Base-by-base conservation (phyloP, 1,284 basidiomycete genomes). In the Ceratobasidium papillatum region DNA sequence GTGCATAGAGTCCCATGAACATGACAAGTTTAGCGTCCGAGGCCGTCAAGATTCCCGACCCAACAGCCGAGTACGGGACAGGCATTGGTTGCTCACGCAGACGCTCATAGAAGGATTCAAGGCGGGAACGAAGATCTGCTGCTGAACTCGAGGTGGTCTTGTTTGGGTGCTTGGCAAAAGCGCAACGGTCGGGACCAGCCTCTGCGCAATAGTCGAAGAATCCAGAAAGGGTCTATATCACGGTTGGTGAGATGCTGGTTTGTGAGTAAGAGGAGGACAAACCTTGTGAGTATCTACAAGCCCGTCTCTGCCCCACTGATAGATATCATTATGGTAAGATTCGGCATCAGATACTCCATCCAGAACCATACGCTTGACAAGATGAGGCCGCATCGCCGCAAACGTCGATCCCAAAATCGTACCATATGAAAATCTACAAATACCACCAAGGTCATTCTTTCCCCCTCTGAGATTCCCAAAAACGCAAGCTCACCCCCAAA, bases 351-450 rank as follows among this genome's bases (percentile, higher is more conserved):
- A 75, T 2, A 80, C 79, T 2, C 71, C 73, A 17, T 79, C 79
- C 0, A 79, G 77, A 58, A 77, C 78, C 79, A 80, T 79, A 17
- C 78, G 78, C 11, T 75, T 66, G 19, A 75, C 65, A n/a, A 75
- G 30, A 22, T 69, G 38, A 7, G 74, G 74, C 2, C 49, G 36
- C 51, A 75, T 68, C 0, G 64, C 74, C n/a, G 77, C 74, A 61
- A 80, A 80, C 0, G 77, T 79, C 9, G 79, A 75, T n/a, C 79
- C 79, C 7, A 80, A 61, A n/a, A 78, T 78, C 1, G 78, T 80
- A 1, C 78, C 79, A 49, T 80, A 77, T 22, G 76, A 78, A 66
- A 69, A 75, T 1, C 74, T 75, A 47, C 3, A n/a, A 2, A 25
- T 9, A 36, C 30, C 34, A 8, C 59, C 34, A n/a, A 56, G 25